These are phyloP conservation scores for Cladophialophora exuberans DNA, from an alignment of 2,329 filamentous ascomycete species.

Conservation along the genomic window DNA sequence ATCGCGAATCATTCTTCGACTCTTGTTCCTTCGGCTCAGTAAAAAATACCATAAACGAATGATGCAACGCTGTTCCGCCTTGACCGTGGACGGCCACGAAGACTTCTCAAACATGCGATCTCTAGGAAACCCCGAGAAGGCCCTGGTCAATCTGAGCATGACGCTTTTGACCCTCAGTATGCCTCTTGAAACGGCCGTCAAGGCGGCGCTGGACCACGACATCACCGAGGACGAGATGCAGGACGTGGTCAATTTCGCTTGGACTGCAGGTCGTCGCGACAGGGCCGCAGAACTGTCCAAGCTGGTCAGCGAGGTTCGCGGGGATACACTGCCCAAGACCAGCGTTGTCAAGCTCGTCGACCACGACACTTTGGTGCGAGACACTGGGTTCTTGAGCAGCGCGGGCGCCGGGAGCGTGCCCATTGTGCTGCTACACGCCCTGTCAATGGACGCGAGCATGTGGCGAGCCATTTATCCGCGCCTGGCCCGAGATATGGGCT, in stretches of 20 bases:
- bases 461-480: background rate
- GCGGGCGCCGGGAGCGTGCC: background rate
- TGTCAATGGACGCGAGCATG: constrained; percentile 4
- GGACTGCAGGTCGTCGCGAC: background rate
- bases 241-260: background rate
- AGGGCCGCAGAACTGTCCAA: background rate
- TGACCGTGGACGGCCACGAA: background rate
- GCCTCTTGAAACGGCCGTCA: background rate
- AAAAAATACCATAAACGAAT: no score
- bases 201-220: background rate
- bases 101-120: background rate
- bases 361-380: background rate
- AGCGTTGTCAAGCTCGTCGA: background rate
- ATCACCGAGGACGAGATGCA: background rate
- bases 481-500: background rate
- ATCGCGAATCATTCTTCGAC: no score
- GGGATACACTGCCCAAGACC: background rate
- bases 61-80: background rate
- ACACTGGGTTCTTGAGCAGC: background rate
- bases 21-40: no score
- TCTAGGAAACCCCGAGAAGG: background rate
- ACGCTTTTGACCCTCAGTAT: background rate
- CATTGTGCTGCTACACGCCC: constrained; percentile 2
- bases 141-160: background rate
- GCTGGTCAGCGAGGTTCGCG: background rate